Percentiles rank a stretch among this genome's conserved stretches.
These are phyloP conservation scores for Oryza nivara DNA, from an alignment of 176 grass and related monocot species.

Conservation along the genomic window DNA sequence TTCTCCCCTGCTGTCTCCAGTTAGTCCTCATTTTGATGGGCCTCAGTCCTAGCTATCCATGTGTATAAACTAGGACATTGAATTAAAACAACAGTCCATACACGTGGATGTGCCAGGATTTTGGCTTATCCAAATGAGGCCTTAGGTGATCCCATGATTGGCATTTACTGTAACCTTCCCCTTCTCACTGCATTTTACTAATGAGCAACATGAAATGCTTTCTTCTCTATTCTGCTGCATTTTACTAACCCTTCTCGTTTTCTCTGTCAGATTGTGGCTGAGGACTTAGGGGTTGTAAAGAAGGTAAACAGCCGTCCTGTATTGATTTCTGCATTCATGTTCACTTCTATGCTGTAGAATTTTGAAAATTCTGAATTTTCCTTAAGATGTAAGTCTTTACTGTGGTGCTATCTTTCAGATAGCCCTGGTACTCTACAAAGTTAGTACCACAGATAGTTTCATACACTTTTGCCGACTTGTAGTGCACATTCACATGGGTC, in stretches of 20 bases:
- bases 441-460: slow-evolving; percentile 1
- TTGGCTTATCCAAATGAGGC: background rate
- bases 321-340: slow-evolving; percentile 15
- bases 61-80: no score
- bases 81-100: no score
- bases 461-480: background rate
- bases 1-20: background rate
- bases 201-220: background rate
- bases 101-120: background rate
- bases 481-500: background rate
- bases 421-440: background rate
- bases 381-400: background rate
- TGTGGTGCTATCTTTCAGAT: slow-evolving; percentile 1
- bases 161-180: background rate
- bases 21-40: no score
- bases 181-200: background rate
- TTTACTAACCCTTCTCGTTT: slow-evolving; percentile 22
- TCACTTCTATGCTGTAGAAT: slow-evolving; percentile 3
- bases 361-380: background rate
- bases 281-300: slow-evolving; percentile 93
- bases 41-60: no score
- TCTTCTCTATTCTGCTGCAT: background rate
- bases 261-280: slow-evolving; percentile 68
- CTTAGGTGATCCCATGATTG: slow-evolving; percentile 26
- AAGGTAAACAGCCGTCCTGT: slow-evolving; percentile 52